Evolutionary conservation across 805 yeast genomes (phyloP).

Genomic region (Ogataea populi-albae): DNA sequence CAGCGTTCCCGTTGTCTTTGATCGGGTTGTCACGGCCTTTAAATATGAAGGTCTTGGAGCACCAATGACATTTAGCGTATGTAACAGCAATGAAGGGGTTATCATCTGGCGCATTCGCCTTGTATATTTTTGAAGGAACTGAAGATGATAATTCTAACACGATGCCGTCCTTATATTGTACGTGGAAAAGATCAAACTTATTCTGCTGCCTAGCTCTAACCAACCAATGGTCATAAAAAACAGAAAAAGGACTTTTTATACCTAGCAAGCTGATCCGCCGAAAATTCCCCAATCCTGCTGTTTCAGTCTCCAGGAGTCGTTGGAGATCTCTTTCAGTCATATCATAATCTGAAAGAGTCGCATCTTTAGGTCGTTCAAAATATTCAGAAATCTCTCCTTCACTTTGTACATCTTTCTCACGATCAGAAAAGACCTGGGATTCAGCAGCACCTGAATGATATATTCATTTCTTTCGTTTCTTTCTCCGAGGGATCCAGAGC

Average conservation of each 20-base stretch:
- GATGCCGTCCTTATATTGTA: neutral
- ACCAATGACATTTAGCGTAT: constrained; percentile 1
- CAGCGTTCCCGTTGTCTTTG: constrained; percentile 3
- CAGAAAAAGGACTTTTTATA: constrained; percentile 1
- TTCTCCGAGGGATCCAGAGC: no score
- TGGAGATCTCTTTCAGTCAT: neutral
- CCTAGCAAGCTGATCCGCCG: neutral
- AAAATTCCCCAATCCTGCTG: neutral
- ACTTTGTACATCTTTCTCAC: no score
- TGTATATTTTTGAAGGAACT: neutral
- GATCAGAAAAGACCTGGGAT: no score
- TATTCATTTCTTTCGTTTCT: no score
- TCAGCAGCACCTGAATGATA: no score
- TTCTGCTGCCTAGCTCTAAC: constrained; percentile 2
- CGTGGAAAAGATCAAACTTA: constrained; percentile 1
- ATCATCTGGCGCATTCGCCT: constrained; percentile 1
- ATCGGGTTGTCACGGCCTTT: constrained; percentile 4
- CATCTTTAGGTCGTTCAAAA: no score
- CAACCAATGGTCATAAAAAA: constrained; percentile 2
- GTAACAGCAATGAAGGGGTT: constrained; percentile 4
- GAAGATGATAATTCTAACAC: neutral
- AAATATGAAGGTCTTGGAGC: constrained; percentile 2
- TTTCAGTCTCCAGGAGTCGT: constrained; percentile 1
- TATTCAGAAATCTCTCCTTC: no score
- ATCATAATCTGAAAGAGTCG: no score